These are phyloP conservation scores for Claviceps cyperi DNA, from an alignment of 2,329 filamentous ascomycete genomes.

Conservation along the genomic window DNA sequence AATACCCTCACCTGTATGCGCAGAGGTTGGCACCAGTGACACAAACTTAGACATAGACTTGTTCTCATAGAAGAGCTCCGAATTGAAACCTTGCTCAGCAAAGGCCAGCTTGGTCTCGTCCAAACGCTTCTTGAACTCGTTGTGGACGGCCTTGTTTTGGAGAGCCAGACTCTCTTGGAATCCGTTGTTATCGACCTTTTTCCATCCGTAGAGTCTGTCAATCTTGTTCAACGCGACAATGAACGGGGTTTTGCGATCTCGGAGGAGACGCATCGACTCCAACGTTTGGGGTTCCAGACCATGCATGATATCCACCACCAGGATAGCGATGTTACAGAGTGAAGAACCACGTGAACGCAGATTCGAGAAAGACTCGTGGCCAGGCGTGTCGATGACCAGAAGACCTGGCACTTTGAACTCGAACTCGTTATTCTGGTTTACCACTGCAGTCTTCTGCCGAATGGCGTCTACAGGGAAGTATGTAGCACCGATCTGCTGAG, in stretches of 20 bases:
- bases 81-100: constrained; percentile 93
- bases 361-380: constrained; percentile 99
- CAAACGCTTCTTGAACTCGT: constrained; percentile 83
- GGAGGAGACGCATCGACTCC: constrained; percentile 88
- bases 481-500: constrained; percentile 97
- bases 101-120: constrained; percentile 88
- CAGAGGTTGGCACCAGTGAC: constrained; percentile 92
- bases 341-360: constrained; percentile 91
- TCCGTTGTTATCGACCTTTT: constrained; percentile 96
- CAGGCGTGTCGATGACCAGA: constrained; percentile 92
- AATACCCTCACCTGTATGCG: constrained; percentile 97
- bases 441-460: constrained; percentile 78
- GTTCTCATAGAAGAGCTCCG: constrained; percentile 94
- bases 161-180: constrained; percentile 84
- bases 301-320: constrained; percentile 99
- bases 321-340: constrained; percentile 96
- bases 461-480: constrained; percentile 96
- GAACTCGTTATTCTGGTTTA: constrained; percentile 81
- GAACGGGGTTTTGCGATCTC: constrained; percentile 91
- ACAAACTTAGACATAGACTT: constrained; percentile 91
- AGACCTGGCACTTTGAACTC: constrained; percentile 97
- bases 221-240: constrained; percentile 99
- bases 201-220: constrained; percentile 97
- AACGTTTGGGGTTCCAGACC: constrained; percentile 93
- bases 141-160: constrained; percentile 85